phyloP scores from a whole-genome alignment of 2,329 filamentous ascomycete species.

The Aspergillus uvarum region DNA sequence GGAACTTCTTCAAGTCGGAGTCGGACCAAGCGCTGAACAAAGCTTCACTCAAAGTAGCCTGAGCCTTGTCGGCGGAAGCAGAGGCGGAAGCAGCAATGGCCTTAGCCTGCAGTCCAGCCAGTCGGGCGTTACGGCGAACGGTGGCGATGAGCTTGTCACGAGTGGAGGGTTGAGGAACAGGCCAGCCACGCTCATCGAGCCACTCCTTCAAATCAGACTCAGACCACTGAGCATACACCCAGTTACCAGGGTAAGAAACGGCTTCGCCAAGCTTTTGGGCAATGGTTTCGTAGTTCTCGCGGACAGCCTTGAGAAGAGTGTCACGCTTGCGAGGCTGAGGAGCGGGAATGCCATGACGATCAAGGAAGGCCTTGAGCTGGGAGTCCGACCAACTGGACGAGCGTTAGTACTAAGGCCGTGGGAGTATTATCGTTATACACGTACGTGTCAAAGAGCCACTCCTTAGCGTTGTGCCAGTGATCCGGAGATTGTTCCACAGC shows the following conservation, averaged over 20 bases:
- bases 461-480: constrained; percentile 70
- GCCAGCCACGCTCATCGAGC: constrained; percentile 84
- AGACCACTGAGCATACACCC: constrained; percentile 88
- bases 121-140: constrained; percentile 85
- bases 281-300: constrained; percentile 74
- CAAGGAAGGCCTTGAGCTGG: constrained; percentile 87
- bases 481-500: constrained; percentile 73
- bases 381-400: constrained; percentile 79
- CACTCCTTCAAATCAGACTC: constrained; percentile 92
- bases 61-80: constrained; percentile 66
- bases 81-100: constrained; percentile 61
- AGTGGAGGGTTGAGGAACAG: constrained; percentile 76
- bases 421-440: constrained; percentile 18
- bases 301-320: constrained; percentile 71
- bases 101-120: constrained; percentile 69
- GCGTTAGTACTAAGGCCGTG: constrained; percentile 36
- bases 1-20: constrained; percentile 84
- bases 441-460: constrained; percentile 88
- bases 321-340: constrained; percentile 87
- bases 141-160: constrained; percentile 86
- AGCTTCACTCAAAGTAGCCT: constrained; percentile 74
- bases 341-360: constrained; percentile 81
- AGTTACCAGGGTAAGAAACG: constrained; percentile 84
- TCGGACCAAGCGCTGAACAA: constrained; percentile 90
- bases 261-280: constrained; percentile 77